phyloP scores from a whole-genome alignment of 768 basidiomycete genomes.

The Termitomyces sp. region DNA sequence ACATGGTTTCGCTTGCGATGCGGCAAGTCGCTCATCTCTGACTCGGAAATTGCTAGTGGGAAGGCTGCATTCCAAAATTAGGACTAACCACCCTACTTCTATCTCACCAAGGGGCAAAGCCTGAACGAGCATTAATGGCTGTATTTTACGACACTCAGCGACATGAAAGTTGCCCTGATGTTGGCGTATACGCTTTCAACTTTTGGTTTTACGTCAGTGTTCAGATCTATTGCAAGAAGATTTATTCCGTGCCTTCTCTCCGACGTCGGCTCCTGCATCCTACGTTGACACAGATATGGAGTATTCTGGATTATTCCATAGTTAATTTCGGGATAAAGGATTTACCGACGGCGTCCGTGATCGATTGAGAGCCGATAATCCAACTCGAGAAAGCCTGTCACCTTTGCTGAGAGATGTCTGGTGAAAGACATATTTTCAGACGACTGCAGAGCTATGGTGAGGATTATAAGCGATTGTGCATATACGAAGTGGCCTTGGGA shows the following conservation, averaged over 20 bases:
- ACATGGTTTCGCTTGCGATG: conserved; percentile 30
- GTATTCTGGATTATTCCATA: too few species aligned
- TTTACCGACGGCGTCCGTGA: background rate
- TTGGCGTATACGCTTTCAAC: conserved; percentile 37
- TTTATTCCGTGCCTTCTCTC: background rate
- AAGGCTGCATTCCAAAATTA: too few species aligned
- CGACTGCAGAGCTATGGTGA: conserved; percentile 6
- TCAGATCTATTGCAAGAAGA: background rate
- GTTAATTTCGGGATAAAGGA: too few species aligned
- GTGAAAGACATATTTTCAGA: conserved; percentile 9
- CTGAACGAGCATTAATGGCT: too few species aligned
- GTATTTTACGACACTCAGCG: too few species aligned
- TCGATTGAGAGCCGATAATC: conserved; percentile 13
- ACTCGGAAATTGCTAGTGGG: background rate
- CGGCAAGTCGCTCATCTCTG: conserved; percentile 28
- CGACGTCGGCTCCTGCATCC: conserved; percentile 17
- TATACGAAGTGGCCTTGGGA: conserved; percentile 19
- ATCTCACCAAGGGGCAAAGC: background rate
- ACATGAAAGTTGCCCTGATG: conserved; percentile 33
- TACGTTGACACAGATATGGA: conserved; percentile 5
- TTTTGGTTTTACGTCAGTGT: conserved; percentile 16
- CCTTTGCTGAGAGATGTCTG: conserved; percentile 17
- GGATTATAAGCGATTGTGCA: conserved; percentile 8
- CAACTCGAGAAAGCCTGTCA: conserved; percentile 16
- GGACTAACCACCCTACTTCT: too few species aligned